Evolutionary conservation across 179 eudicot genomes (phyloP), one percentile per base, ranked within the genome.

Genomic region (Patellifolia procumbens): DNA sequence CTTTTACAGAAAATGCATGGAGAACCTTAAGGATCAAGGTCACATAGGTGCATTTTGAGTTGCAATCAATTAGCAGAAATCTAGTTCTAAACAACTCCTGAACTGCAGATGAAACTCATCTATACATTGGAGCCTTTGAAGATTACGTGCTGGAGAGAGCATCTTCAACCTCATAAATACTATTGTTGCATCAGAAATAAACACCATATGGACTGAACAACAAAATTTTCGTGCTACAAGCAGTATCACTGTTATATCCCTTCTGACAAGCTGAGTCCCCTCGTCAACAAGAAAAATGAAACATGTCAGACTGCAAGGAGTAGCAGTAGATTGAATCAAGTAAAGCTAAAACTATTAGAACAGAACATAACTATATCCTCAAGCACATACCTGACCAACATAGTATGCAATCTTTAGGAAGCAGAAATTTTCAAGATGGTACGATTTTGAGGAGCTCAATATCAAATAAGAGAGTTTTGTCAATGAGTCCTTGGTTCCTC

Each of bases 401-500:
- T 16, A 4, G 71, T 67, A 22, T 51, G 43, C 43, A 16, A 42
- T 22, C 0, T 31, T 24, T 35, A n/a, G 20, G 72, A 35, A 56
- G 53, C 32, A 60, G 61, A 37, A 70, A 2, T 19, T 12, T 56
- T 87, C 89, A 91, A 55, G 64, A 88, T n/a, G 89, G 85, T 59
- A 89, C 24, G 75, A 95, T 93, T 78, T 95, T 92, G 24, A 95
- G 81, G 76, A 95, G 99, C 91, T 95, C 97, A 60, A 95, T 95
- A 83, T 95, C 99, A 74, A 95, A 95, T 80, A 95, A 73, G 68
- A 95, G 93, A 59, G 99, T 95, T 80, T 94, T 95, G 80, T 95
- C 97, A 67, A 95, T 93, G 83, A 95, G 85, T 72, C 99, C 99
- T 82, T 90, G 95, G 81, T 95, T 95, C 79, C 86, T 81, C 86